Evolutionary conservation across 78 protist species (phyloP), one percentile per base, ranked within the genome.

Genomic region (Salpingoeca rosetta): DNA sequence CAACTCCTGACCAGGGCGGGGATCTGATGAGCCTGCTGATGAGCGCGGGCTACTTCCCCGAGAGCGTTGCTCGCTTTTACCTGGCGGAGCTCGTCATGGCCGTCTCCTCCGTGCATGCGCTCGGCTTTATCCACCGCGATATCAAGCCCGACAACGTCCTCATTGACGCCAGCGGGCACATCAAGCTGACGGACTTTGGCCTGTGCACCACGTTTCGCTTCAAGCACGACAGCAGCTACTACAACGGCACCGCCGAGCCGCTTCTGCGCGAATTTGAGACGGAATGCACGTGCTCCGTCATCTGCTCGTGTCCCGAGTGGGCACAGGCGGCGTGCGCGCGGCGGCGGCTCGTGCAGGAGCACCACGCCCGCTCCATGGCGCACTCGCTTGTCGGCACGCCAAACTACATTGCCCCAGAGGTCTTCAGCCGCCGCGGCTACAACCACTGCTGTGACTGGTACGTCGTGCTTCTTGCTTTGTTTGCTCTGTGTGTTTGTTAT

Each of bases 371-470:
- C 1, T 2, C 28, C 12, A 10, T 76, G 45, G 84, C 84, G 31
- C 42, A 44, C 45, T 81, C 84, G n/a, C 45, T 87, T 31, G 94
- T 92, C 27, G 92, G 92, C 39, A 51, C 90, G 35, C 87, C 86
- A 0, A 94, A 95, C 73, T 95, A 96, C 89, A 94, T 94, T 37
- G 98, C 97, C 2, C 97, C 95, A 3, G 97, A 94, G 84, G 94
- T 92, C 51, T 84, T 92, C 38, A 1, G 12, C 35, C 85, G 73
- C 44, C 10, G 10, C 11, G 88, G 93, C 43, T 93, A 93, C 87
- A 57, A 35, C 11, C 0, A 27, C 38, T 0, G 51, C 38, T 45
- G 75, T 40, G 87, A 84, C 27, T 25, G 86, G 77, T 81, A n/a
- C n/a, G n/a, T n/a, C n/a, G n/a, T n/a, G n/a, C n/a, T n/a, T n/a